Percentiles rank a stretch among this genome's conserved stretches.
phyloP scores from a whole-genome alignment of 352 stramenopile species.

The Globisporangium okanoganense region DNA sequence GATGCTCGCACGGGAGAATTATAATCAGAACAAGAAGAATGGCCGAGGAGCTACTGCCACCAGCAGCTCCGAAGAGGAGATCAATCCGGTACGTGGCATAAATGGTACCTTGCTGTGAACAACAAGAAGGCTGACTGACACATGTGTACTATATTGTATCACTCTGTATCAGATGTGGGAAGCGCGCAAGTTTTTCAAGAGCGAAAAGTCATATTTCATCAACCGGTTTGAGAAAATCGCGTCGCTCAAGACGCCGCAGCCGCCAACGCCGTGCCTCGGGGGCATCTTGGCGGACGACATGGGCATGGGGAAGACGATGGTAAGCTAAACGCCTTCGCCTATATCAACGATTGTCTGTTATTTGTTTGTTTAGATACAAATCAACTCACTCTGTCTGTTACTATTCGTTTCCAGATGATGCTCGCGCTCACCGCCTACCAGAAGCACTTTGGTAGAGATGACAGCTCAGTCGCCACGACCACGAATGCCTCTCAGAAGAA shows the following conservation, averaged over 20 bases:
- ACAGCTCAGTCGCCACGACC: neutral
- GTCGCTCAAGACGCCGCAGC: constrained; percentile 50
- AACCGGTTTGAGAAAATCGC: constrained; percentile 81
- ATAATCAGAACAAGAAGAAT: constrained; percentile 15
- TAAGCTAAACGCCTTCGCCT: too few species aligned
- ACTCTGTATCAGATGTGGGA: constrained; percentile 66
- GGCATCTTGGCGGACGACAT: constrained; percentile 91
- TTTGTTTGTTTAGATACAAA: too few species aligned
- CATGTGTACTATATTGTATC: neutral
- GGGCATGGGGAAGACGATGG: constrained; percentile 90
- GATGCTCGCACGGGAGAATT: constrained; percentile 85
- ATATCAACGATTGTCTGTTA: too few species aligned
- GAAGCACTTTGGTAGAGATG: constrained; percentile 30
- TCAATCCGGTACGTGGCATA: constrained; percentile 40
- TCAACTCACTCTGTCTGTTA: too few species aligned
- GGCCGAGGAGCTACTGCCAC: neutral
- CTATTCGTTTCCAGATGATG: too few species aligned
- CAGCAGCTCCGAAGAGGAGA: constrained; percentile 24
- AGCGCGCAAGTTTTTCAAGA: constrained; percentile 40
- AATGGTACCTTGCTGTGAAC: neutral
- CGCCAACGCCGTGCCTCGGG: constrained; percentile 56
- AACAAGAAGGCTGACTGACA: neutral
- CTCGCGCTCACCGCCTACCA: constrained; percentile 57
- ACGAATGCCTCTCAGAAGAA: neutral
- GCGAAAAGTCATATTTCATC: constrained; percentile 59